Conservation (phyloP, 2,329 filamentous ascomycete species). For the Aspergillus niger region DNA sequence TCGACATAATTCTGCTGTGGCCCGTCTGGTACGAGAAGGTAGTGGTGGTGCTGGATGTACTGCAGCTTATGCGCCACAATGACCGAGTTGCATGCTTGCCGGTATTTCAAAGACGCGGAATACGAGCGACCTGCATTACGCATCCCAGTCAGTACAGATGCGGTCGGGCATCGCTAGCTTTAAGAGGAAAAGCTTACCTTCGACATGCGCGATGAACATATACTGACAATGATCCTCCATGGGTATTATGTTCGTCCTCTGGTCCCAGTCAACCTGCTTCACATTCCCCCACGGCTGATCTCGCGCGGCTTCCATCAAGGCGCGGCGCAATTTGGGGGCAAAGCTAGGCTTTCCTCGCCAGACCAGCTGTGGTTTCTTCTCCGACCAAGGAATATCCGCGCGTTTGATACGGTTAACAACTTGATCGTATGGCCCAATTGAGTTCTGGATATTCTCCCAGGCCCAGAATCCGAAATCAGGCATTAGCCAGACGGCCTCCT, state of each 20-base stretch:
- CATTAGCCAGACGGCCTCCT: constrained; percentile 52
- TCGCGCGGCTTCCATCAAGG: constrained; percentile 42
- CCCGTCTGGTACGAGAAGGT: constrained; percentile 44
- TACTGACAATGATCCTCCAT: constrained; percentile 58
- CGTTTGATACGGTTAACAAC: constrained; percentile 36
- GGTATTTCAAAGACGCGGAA: constrained; percentile 53
- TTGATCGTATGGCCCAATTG: constrained; percentile 40
- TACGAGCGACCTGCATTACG: constrained; percentile 40
- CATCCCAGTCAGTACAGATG: background rate
- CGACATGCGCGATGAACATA: constrained; percentile 56
- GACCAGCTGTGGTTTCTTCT: constrained; percentile 48
- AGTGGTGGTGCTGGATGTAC: constrained; percentile 51
- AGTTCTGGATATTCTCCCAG: constrained; percentile 44
- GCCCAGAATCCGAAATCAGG: constrained; percentile 57
- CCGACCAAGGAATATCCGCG: constrained; percentile 32
- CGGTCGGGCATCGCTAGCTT: background rate
- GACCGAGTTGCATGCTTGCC: constrained; percentile 51
- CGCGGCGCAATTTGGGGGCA: constrained; percentile 43
- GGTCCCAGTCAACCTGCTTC: constrained; percentile 43
- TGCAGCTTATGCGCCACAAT: constrained; percentile 49
- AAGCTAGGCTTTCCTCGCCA: constrained; percentile 53
- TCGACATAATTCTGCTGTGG: constrained; percentile 51
- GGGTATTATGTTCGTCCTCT: constrained; percentile 46
- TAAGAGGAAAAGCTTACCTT: constrained; percentile 41
- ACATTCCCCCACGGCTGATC: constrained; percentile 52